phyloP scores from a whole-genome alignment of 371 early-diverging fungal species.

The Fennellomyces sp. region DNA sequence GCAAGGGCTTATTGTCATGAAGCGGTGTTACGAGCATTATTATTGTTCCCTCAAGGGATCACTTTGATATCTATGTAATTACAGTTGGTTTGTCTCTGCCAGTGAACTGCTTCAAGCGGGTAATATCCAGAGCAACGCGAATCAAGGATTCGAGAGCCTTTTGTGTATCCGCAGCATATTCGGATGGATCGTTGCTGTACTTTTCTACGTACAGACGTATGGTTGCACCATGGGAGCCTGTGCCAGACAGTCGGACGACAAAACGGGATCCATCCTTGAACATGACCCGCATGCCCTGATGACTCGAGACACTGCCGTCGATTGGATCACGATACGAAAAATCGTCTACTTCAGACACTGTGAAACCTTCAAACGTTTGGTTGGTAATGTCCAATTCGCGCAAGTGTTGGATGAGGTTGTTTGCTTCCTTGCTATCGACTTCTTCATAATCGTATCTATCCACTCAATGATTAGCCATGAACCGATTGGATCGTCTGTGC shows the following conservation, averaged over 20 bases:
- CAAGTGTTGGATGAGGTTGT: conserved; percentile 76
- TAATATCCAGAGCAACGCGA: conserved; percentile 80
- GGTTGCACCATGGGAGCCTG: conserved; percentile 96
- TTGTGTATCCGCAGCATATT: conserved; percentile 75
- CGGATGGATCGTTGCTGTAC: conserved; percentile 66
- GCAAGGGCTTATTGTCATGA: no score
- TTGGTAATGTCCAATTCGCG: conserved; percentile 57
- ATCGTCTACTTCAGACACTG: conserved; percentile 81
- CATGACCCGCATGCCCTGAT: conserved; percentile 91
- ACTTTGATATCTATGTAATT: conserved; percentile 85
- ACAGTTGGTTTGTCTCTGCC: conserved; percentile 94
- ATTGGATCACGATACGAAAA: conserved; percentile 95
- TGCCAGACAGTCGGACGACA: conserved; percentile 92
- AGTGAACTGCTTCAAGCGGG: conserved; percentile 80
- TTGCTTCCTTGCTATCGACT: conserved; percentile 82
- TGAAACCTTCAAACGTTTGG: conserved; percentile 63
- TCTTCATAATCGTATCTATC: conserved; percentile 94
- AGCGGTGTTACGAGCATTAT: no score
- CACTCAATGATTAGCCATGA: not conserved
- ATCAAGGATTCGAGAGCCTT: conserved; percentile 87
- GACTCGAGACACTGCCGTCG: conserved; percentile 82
- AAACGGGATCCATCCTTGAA: conserved; percentile 92
- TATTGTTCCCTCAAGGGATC: no score
- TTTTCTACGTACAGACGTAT: conserved; percentile 95
- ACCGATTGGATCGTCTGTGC: not conserved